Evolutionary conservation across 441 rosid species (phyloP).

Genomic region (Populus hybrid): DNA sequence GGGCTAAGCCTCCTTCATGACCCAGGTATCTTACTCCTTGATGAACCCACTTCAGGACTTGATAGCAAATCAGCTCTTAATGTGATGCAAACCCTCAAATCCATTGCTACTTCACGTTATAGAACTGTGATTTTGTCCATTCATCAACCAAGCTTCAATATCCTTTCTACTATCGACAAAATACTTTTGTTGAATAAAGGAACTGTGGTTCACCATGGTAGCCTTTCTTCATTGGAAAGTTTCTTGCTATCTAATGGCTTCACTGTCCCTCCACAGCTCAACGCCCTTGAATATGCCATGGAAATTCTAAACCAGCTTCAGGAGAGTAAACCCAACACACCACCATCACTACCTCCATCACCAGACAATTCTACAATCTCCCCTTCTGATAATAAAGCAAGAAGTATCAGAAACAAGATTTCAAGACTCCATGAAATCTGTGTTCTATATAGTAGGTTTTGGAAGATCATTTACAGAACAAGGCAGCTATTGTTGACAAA

Average conservation of each 20-base stretch:
- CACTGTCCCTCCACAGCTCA: constrained; percentile 80
- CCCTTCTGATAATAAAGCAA: constrained; percentile 18
- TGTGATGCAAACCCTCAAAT: constrained; percentile 59
- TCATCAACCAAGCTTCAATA: constrained; percentile 91
- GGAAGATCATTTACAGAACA: constrained; percentile 84
- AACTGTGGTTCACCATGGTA: constrained; percentile 73
- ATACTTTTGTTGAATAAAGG: constrained; percentile 69
- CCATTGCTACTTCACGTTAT: constrained; percentile 56
- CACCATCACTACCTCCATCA: constrained; percentile 21
- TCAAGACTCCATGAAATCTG: constrained; percentile 60
- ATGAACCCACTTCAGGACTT: constrained; percentile 88
- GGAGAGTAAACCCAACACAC: constrained; percentile 23
- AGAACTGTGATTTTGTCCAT: constrained; percentile 76
- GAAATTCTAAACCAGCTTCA: constrained; percentile 63
- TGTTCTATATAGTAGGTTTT: constrained; percentile 52
- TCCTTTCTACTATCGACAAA: constrained; percentile 62
- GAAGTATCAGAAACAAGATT: constrained; percentile 38
- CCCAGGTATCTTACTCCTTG: constrained; percentile 77
- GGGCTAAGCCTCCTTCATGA: constrained; percentile 86
- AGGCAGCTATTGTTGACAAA: constrained; percentile 79
- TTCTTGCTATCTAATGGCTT: constrained; percentile 58
- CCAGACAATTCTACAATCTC: constrained; percentile 5
- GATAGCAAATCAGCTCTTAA: constrained; percentile 83
- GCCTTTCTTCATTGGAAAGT: constrained; percentile 45
- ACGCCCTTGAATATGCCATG: constrained; percentile 81